Base-by-base conservation (phyloP, 306 rosid species). In the Dalbergia cultrata region DNA sequence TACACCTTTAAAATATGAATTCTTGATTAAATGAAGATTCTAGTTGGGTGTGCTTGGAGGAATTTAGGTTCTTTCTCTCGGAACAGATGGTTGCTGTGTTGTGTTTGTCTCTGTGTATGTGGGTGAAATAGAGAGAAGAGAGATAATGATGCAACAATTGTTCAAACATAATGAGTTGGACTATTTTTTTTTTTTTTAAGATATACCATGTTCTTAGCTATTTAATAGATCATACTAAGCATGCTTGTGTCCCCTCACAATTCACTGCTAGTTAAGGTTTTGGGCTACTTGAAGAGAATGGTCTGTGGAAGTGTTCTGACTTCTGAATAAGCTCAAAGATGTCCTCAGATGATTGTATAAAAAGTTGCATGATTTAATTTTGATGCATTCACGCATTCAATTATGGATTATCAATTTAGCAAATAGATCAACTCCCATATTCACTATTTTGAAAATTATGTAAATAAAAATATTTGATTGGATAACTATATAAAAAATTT, bases 31-130 rank as follows among this genome's bases (percentile, higher is more conserved):
- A n/a, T 54, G 60, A 54, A 54, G 60, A n/a, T 54, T n/a, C 9
- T 54, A 54, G 17, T 54, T 54, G 8, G 60, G 60, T 52, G 21
- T 79, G 68, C 75, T 82, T 34, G 62, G 70, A 79, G 66, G 78
- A 71, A 45, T 82, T 79, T 69, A 74, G 75, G 84, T 43, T 84
- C 41, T 60, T n/a, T 54, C 60, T 18, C 10, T n/a, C 9, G 5
- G 22, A 54, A 54, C 60, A 54, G 60, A 54, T 54, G 3, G 60
- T 50, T 50, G 6, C 57, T 13, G 57, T 50, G 57, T 13, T 50
- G 57, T 50, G 57, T n/a, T 5, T 50, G n/a, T 50, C 7, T 50
- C 1, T 50, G n/a, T 50, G 57, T 13, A 12, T 49, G 18, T 50
- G 57, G 57, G 17, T 50, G 17, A 50, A 5, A 50, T 7, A 50